Base-by-base conservation (phyloP, 805 yeast genomes). In the Nakazawaea ernobii region DNA sequence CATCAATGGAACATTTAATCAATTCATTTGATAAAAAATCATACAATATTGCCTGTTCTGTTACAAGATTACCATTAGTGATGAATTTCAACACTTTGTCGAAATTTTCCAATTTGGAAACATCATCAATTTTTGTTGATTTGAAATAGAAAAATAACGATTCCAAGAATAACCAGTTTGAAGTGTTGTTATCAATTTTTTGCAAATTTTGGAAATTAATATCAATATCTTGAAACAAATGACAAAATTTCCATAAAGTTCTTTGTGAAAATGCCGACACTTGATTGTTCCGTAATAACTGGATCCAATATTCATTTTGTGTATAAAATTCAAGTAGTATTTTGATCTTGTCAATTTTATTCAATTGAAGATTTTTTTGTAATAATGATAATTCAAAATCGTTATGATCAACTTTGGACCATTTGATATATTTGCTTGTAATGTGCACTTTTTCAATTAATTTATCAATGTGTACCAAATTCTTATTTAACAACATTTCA, bases 211-310 rank as follows among this genome's bases (percentile, higher is more conserved):
- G 10, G 2, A 15, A 8, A 27, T 28, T 20, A 5, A 2, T 11
- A 9, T 32, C 39, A 24, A 38, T 26, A 6, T 30, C 39, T 8
- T 10, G 6, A 17, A 10, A 37, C 14, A 37, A 11, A 9, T 43
- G 14, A 6, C 43, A 32, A 33, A 33, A 33, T 15, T 48, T 48
- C 50, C 50, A 48, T 11, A 48, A 33, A 6, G 47, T 43, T 26
- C 50, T 42, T 17, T 48, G 42, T 4, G 47, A 38, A 37, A 43
- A 42, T 7, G 15, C 3, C 3, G 50, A 48, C 4, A 48, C 24
- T 15, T 43, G 42, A 11, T 14, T 13, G 10, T 26, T 8, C 13
- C 13, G 8, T 9, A 48, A 24, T 10, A 27, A 10, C 3, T 32
- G 6, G 5, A 39, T 9, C 50, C 50, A 48, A 29, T 39, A 27